Conservation (phyloP, 768 basidiomycete genomes). For the Podaxis pistillaris region DNA sequence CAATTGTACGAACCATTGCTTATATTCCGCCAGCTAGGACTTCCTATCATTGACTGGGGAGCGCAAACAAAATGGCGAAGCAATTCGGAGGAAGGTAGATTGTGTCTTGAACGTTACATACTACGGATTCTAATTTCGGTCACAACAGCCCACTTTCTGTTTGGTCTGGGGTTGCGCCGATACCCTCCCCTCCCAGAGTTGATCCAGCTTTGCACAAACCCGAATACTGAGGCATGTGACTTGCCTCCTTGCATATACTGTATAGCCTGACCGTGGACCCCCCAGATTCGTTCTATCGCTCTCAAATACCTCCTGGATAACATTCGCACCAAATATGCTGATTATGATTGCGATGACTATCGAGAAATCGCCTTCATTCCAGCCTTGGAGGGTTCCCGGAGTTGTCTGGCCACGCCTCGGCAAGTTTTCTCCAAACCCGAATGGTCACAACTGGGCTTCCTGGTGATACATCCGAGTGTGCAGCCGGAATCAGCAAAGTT, state of each 20-base stretch:
- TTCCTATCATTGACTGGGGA: constrained; percentile 91
- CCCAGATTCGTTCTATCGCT: constrained; percentile 51
- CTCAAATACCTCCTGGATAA: constrained; percentile 85
- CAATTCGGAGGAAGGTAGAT: constrained; percentile 82
- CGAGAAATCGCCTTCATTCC: constrained; percentile 76
- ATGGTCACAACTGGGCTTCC: constrained; percentile 77
- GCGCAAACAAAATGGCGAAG: constrained; percentile 72
- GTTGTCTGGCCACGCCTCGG: constrained; percentile 56
- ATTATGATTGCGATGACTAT: constrained; percentile 57
- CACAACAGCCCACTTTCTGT: constrained; percentile 72
- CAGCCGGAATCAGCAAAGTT: constrained; percentile 61
- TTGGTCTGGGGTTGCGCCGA: constrained; percentile 64
- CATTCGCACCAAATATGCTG: constrained; percentile 53
- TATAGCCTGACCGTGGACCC: neutral
- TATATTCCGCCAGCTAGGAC: constrained; percentile 62
- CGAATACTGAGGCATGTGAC: constrained; percentile 37
- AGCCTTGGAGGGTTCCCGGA: constrained; percentile 51
- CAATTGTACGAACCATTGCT: constrained; percentile 86
- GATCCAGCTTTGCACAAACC: constrained; percentile 65
- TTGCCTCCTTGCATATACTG: too few relatives aligned
- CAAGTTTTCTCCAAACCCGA: constrained; percentile 71
- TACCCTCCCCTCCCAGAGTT: constrained; percentile 66
- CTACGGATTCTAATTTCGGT: neutral
- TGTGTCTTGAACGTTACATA: neutral
- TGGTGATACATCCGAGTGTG: constrained; percentile 55